Evolutionary conservation across 345 rosid genomes (phyloP), one percentile per base, ranked within the genome.

Genomic region (Syzygium aromaticum): DNA sequence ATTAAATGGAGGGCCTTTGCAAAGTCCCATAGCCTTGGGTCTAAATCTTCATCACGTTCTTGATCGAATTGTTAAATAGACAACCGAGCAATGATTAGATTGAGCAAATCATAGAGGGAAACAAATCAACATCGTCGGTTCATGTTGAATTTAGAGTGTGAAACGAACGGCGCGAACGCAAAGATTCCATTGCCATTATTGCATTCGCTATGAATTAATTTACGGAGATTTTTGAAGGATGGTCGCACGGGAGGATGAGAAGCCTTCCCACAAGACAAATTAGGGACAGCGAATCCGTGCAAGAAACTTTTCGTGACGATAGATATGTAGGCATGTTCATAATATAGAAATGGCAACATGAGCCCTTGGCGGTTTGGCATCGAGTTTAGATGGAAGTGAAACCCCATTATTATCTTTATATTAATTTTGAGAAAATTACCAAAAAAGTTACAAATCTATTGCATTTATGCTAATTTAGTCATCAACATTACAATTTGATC

Each of bases 391-490:
- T 8, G 12, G 43, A 64, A 64, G 43, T 64, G 78, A 30, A 30
- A 30, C 23, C 21, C 3, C 78, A 30, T 33, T 30, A 30, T 17
- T 30, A 30, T 30, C 5, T 33, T 67, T 67, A 30, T 15, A n/a
- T 64, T 64, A 27, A 11, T 64, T 64, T 1, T 15, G 3, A 15
- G 0, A 64, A 17, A 17, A 2, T 30, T 17, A 17, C 5, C 22
- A 67, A 30, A 67, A 16, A 30, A 17, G 0, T 30, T 0, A 17
- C 30, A 67, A 2, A 67, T 1, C 0, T 30, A 4, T 64, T 8
- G 0, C 1, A 16, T 0, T 0, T 1, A 1, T 0, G 0, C 0
- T 0, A 1, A 64, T 64, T 64, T 0, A 2, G 1, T 64, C 5
- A 0, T 67, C 1, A 16, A 30, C 0, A 8, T 67, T 67, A 30